These are phyloP conservation scores for Termitomyces titanicus DNA, from an alignment of 768 basidiomycete species.

Conservation along the genomic window DNA sequence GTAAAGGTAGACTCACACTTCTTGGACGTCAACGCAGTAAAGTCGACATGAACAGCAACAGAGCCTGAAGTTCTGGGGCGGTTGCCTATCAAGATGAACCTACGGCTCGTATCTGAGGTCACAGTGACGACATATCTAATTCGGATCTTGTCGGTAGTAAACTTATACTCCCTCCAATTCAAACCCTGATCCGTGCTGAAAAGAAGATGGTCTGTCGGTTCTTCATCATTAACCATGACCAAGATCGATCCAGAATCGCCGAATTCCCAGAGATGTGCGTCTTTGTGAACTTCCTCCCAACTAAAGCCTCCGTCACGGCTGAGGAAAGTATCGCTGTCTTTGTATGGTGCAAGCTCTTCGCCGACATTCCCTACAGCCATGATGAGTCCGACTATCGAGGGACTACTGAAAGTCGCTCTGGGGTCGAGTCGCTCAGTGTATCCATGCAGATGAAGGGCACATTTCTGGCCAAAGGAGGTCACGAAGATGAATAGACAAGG, in stretches of 20 bases:
- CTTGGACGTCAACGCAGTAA: conserved; percentile 67
- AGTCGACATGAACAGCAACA: conserved; percentile 86
- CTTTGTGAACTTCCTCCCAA: conserved; percentile 98
- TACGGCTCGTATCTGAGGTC: conserved; percentile 84
- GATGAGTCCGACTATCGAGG: conserved; percentile 86
- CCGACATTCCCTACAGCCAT: conserved; percentile 98
- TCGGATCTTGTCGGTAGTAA: conserved; percentile 68
- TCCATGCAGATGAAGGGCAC: conserved; percentile 88
- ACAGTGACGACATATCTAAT: conserved; percentile 82
- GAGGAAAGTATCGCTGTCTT: conserved; percentile 91
- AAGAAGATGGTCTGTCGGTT: conserved; percentile 82
- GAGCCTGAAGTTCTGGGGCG: conserved; percentile 43
- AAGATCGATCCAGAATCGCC: conserved; percentile 95
- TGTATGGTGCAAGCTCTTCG: conserved; percentile 72
- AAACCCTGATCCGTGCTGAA: conserved; percentile 90
- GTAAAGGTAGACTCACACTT: conserved; percentile 54
- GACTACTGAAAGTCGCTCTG: conserved; percentile 90
- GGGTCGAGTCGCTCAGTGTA: conserved; percentile 92
- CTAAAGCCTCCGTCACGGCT: conserved; percentile 96
- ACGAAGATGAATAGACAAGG: background rate
- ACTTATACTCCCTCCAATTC: conserved; percentile 84
- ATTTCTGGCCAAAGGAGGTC: conserved; percentile 47
- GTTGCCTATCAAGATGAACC: conserved; percentile 82
- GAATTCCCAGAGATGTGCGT: conserved; percentile 96
- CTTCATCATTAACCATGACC: conserved; percentile 94